These are phyloP conservation scores for Cyclostephanos tholiformis DNA, from an alignment of 108 stramenopile species.

Conservation along the genomic window DNA sequence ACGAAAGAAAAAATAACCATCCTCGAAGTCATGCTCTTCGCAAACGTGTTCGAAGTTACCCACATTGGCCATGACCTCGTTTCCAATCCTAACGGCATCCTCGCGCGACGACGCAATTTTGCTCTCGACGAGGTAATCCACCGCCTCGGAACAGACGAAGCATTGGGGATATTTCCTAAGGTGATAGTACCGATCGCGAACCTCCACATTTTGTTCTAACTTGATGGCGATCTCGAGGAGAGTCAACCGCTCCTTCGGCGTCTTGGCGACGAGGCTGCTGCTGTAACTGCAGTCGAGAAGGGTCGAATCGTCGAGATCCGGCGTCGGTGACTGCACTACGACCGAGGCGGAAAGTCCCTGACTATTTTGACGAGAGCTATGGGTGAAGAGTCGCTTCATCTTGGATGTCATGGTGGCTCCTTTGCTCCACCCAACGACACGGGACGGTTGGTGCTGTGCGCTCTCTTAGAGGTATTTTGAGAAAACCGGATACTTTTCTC, in stretches of 20 bases:
- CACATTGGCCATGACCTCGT: slow-evolving; percentile 16
- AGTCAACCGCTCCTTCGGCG: neutral
- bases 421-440: neutral
- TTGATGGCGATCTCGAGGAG: slow-evolving; percentile 22
- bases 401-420: slow-evolving; percentile 15
- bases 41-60: slow-evolving; percentile 50
- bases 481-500: too few species aligned
- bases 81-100: slow-evolving; percentile 63
- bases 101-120: slow-evolving; percentile 46
- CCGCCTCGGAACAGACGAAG: slow-evolving; percentile 68
- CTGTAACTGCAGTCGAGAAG: neutral
- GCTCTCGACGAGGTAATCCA: slow-evolving; percentile 58
- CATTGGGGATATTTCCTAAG: slow-evolving; percentile 57
- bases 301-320: slow-evolving; percentile 1
- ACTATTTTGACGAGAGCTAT: neutral
- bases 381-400: slow-evolving; percentile 8
- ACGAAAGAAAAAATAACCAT: slow-evolving; percentile 62
- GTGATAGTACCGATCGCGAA: slow-evolving; percentile 49
- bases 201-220: slow-evolving; percentile 38
- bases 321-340: neutral
- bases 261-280: neutral
- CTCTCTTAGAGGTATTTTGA: too few species aligned
- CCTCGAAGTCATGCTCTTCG: slow-evolving; percentile 58
- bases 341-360: neutral
- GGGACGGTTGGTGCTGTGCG: neutral